Percentiles rank a stretch among this genome's conserved stretches.
These are phyloP conservation scores for Pseudoturritis turrita DNA, from an alignment of 345 rosid species.

Conservation along the genomic window DNA sequence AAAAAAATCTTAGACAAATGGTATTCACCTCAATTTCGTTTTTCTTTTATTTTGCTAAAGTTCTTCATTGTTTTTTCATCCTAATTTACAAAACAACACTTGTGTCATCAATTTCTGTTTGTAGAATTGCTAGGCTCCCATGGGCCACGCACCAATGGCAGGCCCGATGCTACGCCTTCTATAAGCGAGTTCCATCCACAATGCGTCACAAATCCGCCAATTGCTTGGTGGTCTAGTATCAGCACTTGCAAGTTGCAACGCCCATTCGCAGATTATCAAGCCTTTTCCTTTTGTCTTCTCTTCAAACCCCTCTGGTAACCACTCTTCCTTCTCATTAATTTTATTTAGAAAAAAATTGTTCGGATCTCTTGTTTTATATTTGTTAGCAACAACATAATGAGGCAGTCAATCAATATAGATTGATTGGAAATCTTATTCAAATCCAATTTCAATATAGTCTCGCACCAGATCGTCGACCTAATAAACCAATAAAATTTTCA, in stretches of 20 bases:
- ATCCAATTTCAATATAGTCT: neutral
- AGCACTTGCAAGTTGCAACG: conserved; percentile 52
- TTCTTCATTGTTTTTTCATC: too few relatives aligned
- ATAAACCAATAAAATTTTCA: too few relatives aligned
- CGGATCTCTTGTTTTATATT: too few relatives aligned
- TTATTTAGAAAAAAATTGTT: too few relatives aligned
- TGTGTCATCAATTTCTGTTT: conserved; percentile 52
- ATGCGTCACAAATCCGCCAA: conserved; percentile 62
- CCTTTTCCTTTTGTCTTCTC: conserved; percentile 36
- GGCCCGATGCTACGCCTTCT: conserved; percentile 46
- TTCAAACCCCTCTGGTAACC: conserved; percentile 50
- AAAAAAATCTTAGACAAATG: too few relatives aligned
- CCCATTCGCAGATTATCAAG: conserved; percentile 50
- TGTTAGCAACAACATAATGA: too few relatives aligned
- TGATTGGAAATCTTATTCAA: neutral
- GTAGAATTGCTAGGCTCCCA: conserved; percentile 50
- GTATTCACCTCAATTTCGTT: too few relatives aligned
- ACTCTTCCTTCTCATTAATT: conserved; percentile 39
- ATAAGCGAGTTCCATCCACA: conserved; percentile 69
- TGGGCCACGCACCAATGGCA: conserved; percentile 67
- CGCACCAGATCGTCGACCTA: too few relatives aligned
- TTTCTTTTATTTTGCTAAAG: too few relatives aligned
- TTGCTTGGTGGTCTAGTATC: conserved; percentile 58
- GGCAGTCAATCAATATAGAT: too few relatives aligned
- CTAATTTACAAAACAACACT: too few relatives aligned